Percentiles rank a stretch among this genome's conserved stretches.
Conservation (phyloP, 2,329 filamentous ascomycete genomes). For the Elsinoe ampelina region DNA sequence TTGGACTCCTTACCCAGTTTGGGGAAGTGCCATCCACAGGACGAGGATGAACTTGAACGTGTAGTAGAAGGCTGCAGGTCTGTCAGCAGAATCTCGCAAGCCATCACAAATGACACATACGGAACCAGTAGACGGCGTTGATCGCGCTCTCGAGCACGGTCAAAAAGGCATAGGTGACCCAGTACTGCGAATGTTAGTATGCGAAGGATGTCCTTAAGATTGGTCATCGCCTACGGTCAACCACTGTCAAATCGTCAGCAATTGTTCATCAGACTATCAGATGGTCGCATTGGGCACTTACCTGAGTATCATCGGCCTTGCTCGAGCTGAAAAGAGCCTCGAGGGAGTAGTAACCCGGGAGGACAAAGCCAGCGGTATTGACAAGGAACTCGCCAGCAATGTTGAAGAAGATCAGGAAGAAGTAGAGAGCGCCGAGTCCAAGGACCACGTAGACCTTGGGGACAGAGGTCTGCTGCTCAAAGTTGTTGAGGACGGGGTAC, state of each 20-base stretch:
- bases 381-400: constrained; percentile 79
- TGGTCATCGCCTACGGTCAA: constrained; percentile 40
- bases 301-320: constrained; percentile 75
- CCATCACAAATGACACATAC: constrained; percentile 23
- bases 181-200: constrained; percentile 50
- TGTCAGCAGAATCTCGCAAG: constrained; percentile 17
- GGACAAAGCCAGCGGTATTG: constrained; percentile 74
- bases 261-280: constrained; percentile 27
- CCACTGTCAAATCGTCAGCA: constrained; percentile 42
- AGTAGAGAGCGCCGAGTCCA: constrained; percentile 68
- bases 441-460: constrained; percentile 80
- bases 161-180: constrained; percentile 77
- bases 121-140: constrained; percentile 86
- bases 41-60: constrained; percentile 98
- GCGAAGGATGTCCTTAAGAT: background rate
- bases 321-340: constrained; percentile 61
- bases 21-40: constrained; percentile 93
- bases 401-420: constrained; percentile 89
- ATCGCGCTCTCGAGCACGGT: constrained; percentile 75
- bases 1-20: constrained; percentile 65
- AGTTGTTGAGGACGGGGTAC: constrained; percentile 72
- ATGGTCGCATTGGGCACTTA: constrained; percentile 35
- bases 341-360: constrained; percentile 78
- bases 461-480: constrained; percentile 73
- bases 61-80: constrained; percentile 75